Percentiles rank a stretch among this genome's conserved stretches.
Conservation (phyloP, 495 filamentous ascomycete genomes). For the Penicillium desertorum region DNA sequence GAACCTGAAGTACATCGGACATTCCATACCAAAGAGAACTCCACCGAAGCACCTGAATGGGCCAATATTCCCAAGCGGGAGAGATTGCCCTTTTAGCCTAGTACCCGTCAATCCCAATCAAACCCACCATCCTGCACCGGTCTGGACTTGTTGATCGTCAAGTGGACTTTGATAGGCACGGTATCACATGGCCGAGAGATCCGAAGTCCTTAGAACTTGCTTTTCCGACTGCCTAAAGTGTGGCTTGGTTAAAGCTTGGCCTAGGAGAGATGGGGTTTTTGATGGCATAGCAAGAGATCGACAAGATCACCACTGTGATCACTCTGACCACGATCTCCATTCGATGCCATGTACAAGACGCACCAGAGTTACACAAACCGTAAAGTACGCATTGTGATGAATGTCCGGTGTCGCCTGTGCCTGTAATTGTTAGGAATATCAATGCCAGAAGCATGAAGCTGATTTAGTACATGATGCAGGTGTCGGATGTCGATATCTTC, state of each 20-base stretch:
- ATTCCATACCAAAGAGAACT: neutral
- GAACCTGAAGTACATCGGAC: too few species aligned
- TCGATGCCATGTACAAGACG: neutral
- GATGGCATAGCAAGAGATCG: neutral
- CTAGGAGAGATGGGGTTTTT: neutral
- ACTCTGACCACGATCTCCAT: neutral
- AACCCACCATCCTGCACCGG: constrained; percentile 12
- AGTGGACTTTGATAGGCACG: constrained; percentile 1
- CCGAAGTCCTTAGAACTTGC: neutral
- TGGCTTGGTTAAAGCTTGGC: constrained; percentile 12
- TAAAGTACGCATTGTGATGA: neutral
- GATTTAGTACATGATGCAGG: neutral
- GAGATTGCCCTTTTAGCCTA: neutral
- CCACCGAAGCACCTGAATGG: neutral
- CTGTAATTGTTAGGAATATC: neutral
- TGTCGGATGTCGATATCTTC: neutral
- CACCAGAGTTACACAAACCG: constrained; percentile 8
- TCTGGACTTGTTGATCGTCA: constrained; percentile 27
- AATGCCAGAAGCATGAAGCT: neutral
- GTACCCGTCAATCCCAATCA: constrained; percentile 22
- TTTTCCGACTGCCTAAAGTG: neutral
- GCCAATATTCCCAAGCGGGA: too few species aligned
- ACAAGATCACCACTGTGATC: neutral
- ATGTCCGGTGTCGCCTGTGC: neutral
- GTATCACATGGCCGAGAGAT: constrained; percentile 3